Evolutionary conservation across 2,329 filamentous ascomycete species (phyloP), one percentile per base, ranked within the genome.

Genomic region (Claviceps pazoutovae): DNA sequence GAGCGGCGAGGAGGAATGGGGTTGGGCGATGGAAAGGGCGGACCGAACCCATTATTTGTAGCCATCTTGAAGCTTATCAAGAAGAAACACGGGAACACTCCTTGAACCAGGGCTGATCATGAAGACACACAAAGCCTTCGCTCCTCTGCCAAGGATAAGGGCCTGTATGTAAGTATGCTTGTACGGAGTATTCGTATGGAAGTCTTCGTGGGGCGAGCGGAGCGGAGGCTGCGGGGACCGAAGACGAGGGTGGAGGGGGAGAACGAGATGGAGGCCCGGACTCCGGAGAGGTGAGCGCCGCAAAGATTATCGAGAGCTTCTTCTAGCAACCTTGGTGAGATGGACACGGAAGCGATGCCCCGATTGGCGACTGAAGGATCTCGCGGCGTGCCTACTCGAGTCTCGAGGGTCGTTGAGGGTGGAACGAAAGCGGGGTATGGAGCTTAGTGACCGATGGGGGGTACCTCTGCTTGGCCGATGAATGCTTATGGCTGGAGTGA

Each of bases 1-100:
- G 85, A 88, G 46, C 82, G 88, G 56, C 86, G 78, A 3, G 83
- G 82, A 19, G 86, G 85, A 51, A 89, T 88, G 39, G 52, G 44
- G 2, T 48, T 49, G 46, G 52, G 43, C 47, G 53, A 43, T 2
- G 51, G 17, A 6, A 51, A 42, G 36, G 51, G 38, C 5, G 52
- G 38, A 11, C 23, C 39, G 23, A 23, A 30, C 9, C 5, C 4
- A 21, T 13, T 44, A 38, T 56, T 59, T 60, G 51, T 61, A 57
- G 61, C 54, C 45, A 46, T 46, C n/a, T 13, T 46, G 9, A 21
- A 19, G 45, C 26, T 3, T 8, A 34, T 34, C 5, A 21, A 11
- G 14, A 46, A n/a, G 49, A 11, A 16, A 30, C 5, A 21, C 2
- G 14, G 39, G 14, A 34, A 11, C 4, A 30, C 14, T 34, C 16